Percentiles rank a stretch among this genome's conserved stretches.
phyloP scores from a whole-genome alignment of 2,329 filamentous ascomycete species.

The Orbilia ellipsospora region DNA sequence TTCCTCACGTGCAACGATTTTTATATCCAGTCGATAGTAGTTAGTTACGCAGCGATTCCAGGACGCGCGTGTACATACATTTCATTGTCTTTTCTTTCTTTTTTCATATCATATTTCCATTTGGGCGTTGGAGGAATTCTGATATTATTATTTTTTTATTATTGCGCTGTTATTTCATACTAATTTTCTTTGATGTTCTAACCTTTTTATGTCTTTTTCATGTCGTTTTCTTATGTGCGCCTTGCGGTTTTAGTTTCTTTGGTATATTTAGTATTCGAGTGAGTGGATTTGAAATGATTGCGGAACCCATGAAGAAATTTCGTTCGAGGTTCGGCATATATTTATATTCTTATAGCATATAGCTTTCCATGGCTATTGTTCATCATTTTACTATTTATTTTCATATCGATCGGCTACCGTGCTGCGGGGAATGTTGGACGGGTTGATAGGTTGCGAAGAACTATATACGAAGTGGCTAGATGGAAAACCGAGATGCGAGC shows the following conservation, averaged over 20 bases:
- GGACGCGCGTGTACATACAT: constrained; percentile 54
- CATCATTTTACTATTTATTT: no score
- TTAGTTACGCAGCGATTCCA: constrained; percentile 49
- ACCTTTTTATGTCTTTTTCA: not conserved
- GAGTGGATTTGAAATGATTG: not conserved
- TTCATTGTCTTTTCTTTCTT: constrained; percentile 11
- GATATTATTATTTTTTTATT: constrained; percentile 27
- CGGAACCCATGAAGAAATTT: no score
- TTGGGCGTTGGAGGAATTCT: constrained; percentile 54
- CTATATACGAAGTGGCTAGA: no score
- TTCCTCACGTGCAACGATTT: not conserved
- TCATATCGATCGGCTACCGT: no score
- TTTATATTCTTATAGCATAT: no score
- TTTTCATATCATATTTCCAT: constrained; percentile 20
- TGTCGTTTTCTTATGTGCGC: not conserved
- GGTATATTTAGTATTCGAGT: not conserved
- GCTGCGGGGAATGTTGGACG: no score
- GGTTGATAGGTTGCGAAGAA: no score
- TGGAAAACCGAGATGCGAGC: no score
- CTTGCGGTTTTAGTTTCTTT: not conserved
- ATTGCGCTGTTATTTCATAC: not conserved
- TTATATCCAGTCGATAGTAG: not conserved
- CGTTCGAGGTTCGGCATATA: no score
- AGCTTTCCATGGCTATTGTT: no score
- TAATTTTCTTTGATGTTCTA: not conserved